Conservation (phyloP, 495 filamentous ascomycete species). For the Hypomontagnella submonticulosa region DNA sequence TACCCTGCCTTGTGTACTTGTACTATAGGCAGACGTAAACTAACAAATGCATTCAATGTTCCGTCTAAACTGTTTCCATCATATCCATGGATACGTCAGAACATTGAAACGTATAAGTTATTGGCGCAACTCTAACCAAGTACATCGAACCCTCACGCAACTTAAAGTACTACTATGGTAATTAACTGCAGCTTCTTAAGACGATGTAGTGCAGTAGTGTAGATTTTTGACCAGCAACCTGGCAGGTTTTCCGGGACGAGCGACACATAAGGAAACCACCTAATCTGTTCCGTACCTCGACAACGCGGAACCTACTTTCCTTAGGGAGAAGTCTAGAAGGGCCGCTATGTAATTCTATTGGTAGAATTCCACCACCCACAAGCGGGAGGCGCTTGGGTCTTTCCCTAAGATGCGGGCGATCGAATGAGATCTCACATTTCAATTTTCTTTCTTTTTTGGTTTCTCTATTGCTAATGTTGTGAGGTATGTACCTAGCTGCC, state of each 20-base stretch:
- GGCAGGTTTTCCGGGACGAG: constrained; percentile 15
- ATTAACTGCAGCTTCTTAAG: constrained; percentile 14
- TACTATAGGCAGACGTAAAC: not conserved
- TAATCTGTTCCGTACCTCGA: constrained; percentile 16
- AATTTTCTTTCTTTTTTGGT: not conserved
- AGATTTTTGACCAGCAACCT: constrained; percentile 6
- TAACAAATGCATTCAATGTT: constrained; percentile 21
- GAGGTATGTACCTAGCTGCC: not conserved
- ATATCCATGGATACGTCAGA: too few relatives aligned
- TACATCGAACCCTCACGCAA: constrained; percentile 20
- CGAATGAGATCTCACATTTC: constrained; percentile 34
- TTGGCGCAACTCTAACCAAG: constrained; percentile 20
- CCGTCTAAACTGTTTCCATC: constrained; percentile 1
- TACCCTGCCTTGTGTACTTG: not conserved
- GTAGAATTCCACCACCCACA: constrained; percentile 14
- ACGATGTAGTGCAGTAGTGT: constrained; percentile 4
- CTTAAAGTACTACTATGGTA: too few relatives aligned
- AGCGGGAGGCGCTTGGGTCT: constrained; percentile 23
- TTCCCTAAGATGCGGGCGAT: constrained; percentile 28
- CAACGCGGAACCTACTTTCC: constrained; percentile 28
- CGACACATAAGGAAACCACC: constrained; percentile 17
- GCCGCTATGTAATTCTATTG: constrained; percentile 22
- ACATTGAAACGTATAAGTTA: not conserved
- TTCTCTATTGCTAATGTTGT: not conserved
- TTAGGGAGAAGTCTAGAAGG: constrained; percentile 38